phyloP scores from a whole-genome alignment of 495 filamentous ascomycete species.

The Aspergillus sparsus region DNA sequence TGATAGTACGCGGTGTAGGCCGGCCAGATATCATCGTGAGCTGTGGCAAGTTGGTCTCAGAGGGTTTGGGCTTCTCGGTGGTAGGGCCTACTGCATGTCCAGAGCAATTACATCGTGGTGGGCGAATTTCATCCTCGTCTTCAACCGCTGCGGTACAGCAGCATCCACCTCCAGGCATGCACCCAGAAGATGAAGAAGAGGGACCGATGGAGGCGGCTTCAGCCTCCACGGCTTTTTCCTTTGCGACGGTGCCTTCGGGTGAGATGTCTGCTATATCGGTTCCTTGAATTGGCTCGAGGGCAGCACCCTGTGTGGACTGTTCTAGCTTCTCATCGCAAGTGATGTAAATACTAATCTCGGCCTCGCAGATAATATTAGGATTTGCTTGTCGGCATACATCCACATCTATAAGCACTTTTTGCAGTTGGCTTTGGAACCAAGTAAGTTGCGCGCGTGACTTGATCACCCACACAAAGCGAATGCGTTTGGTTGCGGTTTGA shows the following conservation, averaged over 20 bases:
- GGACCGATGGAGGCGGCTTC: not conserved
- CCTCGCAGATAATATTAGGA: conserved; percentile 35
- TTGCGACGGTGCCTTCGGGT: not conserved
- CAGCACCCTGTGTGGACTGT: conserved; percentile 10
- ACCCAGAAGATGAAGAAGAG: conserved; percentile 17
- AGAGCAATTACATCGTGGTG: conserved; percentile 35
- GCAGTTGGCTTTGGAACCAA: conserved; percentile 67
- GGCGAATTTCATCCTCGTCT: conserved; percentile 43
- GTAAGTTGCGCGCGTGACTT: conserved; percentile 66
- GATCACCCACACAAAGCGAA: conserved; percentile 74
- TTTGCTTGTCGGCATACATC: conserved; percentile 32
- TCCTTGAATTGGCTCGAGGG: not conserved
- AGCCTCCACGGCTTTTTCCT: conserved; percentile 12
- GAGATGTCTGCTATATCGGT: not conserved
- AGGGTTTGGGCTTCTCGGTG: not conserved
- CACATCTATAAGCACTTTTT: conserved; percentile 56
- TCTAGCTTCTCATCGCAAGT: conserved; percentile 57
- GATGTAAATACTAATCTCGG: conserved; percentile 61
- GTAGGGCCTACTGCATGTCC: conserved; percentile 22
- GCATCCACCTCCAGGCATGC: conserved; percentile 46
- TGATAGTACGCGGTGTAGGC: conserved; percentile 46
- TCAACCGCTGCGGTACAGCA: conserved; percentile 55
- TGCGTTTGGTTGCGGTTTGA: conserved; percentile 57
- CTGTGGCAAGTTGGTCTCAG: not conserved
- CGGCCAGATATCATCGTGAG: conserved; percentile 39